Evolutionary conservation across 164 flowering plant species (phyloP), one percentile per base, ranked within the genome.

Genomic region (Echeveria elegans): DNA sequence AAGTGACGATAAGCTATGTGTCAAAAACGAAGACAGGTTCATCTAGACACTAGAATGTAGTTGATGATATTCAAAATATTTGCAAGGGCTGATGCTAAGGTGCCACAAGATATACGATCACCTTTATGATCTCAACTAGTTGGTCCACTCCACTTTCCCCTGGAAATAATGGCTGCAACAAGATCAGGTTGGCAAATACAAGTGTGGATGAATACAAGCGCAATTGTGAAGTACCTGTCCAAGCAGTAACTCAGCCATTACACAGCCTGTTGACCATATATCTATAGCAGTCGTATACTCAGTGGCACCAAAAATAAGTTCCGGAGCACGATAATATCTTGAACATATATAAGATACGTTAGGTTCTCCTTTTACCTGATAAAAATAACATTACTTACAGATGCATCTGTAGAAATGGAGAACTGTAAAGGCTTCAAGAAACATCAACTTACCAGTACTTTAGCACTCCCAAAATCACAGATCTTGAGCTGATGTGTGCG

Each of bases 81-180:
- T 34, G 18, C n/a, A 62, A 23, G 24, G 65, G 43, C 6, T 34
- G 15, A 34, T 16, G 26, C n/a, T 8, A 23, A 34, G 19, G 45
- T 31, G 41, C 23, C 8, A 40, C 45, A 40, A 11, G 11, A 14
- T 2, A 11, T 12, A 40, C 15, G 11, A 9, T 78, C 67, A 91
- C 97, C 96, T 92, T 92, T 48, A 92, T 92, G 72, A 92, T 84
- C 80, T 92, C 97, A 76, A 92, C 97, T 69, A 91, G 80, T 73
- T 91, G 97, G 71, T 91, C 97, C n/a, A 91, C 97, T 62, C 97
- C 97, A 77, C 97, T 92, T 75, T 92, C 97, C 71, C 97, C 97
- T 63, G 97, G 97, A 81, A 92, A 92, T 75, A 92, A 66, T 29
- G 97, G 97, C 97, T 92, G 88, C 61, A 74, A 28, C 19, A 68